These are phyloP conservation scores for Achlya hypogyna DNA, from an alignment of 352 stramenopile species.

Conservation along the genomic window DNA sequence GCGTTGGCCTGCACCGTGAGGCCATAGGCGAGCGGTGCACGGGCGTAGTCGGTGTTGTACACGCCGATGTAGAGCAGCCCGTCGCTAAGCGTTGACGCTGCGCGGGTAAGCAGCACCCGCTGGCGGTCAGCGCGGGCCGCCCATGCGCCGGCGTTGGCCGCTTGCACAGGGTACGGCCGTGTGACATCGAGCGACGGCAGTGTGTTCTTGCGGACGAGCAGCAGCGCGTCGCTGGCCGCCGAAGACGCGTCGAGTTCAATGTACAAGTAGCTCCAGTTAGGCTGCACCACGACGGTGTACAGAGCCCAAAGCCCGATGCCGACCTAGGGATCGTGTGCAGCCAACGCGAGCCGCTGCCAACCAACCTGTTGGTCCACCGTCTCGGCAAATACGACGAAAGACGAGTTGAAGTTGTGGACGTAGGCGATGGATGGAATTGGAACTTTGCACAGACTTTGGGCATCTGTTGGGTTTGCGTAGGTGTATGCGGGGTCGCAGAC, in stretches of 20 bases:
- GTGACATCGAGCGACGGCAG: constrained; percentile 30
- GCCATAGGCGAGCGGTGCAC: constrained; percentile 33
- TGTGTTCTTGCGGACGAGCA: constrained; percentile 61
- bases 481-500: constrained; percentile 56
- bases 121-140: constrained; percentile 28
- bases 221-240: constrained; percentile 49
- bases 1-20: constrained; percentile 45
- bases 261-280: constrained; percentile 52
- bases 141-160: constrained; percentile 42
- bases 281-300: constrained; percentile 45
- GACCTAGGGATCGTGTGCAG: constrained; percentile 23
- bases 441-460: constrained; percentile 51
- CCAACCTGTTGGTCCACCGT: not conserved
- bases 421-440: constrained; percentile 48
- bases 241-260: constrained; percentile 32
- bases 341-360: not conserved
- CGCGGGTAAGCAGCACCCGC: constrained; percentile 49
- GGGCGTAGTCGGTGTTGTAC: constrained; percentile 61
- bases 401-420: constrained; percentile 39
- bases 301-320: constrained; percentile 43
- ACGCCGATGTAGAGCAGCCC: constrained; percentile 69
- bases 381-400: constrained; percentile 32
- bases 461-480: constrained; percentile 32
- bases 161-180: constrained; percentile 35
- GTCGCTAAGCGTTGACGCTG: constrained; percentile 52